A percentile compares a stretch with the other conserved stretches of the same genome.
Conservation (phyloP, 768 basidiomycete species). For the Strobilomyces echinocephalus region DNA sequence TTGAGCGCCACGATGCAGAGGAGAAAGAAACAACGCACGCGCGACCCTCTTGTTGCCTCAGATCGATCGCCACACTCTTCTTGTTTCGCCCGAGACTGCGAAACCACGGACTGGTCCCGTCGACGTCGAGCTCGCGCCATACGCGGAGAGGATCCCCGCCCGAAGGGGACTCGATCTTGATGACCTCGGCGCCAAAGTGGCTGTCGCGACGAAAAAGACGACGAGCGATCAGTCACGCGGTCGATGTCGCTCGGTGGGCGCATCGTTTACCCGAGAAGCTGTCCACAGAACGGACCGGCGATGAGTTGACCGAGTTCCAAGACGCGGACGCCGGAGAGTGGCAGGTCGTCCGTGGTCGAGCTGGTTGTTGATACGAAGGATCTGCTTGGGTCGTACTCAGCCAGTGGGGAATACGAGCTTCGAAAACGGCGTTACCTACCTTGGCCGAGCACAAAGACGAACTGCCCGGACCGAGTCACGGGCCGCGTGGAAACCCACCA, state of each 20-base stretch:
- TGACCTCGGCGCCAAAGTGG: constrained; percentile 68
- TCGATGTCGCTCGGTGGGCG: background rate
- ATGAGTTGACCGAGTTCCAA: constrained; percentile 69
- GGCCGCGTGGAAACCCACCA: too few relatives aligned
- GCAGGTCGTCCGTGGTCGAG: constrained; percentile 35
- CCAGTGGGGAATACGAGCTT: background rate
- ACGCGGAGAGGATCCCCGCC: constrained; percentile 64
- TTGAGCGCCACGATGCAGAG: background rate
- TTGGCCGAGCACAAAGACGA: background rate
- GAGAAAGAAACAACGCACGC: constrained; percentile 29
- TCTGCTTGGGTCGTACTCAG: background rate
- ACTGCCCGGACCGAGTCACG: background rate
- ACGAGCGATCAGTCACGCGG: background rate
- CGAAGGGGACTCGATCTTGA: constrained; percentile 64
- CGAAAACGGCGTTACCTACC: background rate
- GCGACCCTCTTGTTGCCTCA: constrained; percentile 54
- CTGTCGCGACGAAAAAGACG: constrained; percentile 29
- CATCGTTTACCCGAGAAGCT: constrained; percentile 55
- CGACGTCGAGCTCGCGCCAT: constrained; percentile 66
- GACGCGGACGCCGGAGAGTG: constrained; percentile 58
- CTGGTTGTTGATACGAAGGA: constrained; percentile 13
- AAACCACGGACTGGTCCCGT: constrained; percentile 73
- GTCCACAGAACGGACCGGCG: constrained; percentile 69
- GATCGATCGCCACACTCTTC: constrained; percentile 66
- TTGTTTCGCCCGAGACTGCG: constrained; percentile 68